Base-by-base conservation (phyloP, 2,329 filamentous ascomycete genomes). In the Alternaria burnsii region DNA sequence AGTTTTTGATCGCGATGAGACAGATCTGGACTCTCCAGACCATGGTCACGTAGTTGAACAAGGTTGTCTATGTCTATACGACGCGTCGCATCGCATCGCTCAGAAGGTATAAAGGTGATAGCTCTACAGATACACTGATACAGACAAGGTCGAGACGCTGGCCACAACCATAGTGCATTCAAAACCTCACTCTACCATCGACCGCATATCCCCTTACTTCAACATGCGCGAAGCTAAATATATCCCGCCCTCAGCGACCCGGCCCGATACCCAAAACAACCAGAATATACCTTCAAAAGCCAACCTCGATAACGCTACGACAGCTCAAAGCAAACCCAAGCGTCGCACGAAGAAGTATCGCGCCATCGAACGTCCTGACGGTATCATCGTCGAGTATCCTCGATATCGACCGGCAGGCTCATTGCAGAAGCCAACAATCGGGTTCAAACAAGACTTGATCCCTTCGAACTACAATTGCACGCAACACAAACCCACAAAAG, bases 341-440 rank as follows among this genome's bases (percentile, higher is more conserved):
- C 54, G 43, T 32, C 32, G 42, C 10, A 46, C 58, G 14, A 61
- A 57, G 20, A 63, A 58, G 28, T 64, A 67, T 48, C 60, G 62
- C 16, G 59, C 59, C 3, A 36, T 67, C 22, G 36, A 64, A 24
- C 66, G 65, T 10, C 51, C 64, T 4, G 68, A 68, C 51, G 66
- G 68, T 8, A 58, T 70, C 22, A 55, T 71, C 14, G 59, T 68
- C 22, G 66, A 69, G 10, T 46, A 52, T 32, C 69, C 66, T 24
- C 63, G 52, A 14, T 70, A 69, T 47, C 56, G 43, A 26, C 63
- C 65, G 11, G 34, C 55, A 16, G 22, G 12, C 34, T 48, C 54
- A 24, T 22, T 36, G 18, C 34, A 54, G 32, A 41, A 20, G 24
- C 24, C 55, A 50, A n/a, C 28, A 10, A 43, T 22, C 3, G 48